Base-by-base conservation (phyloP, 768 basidiomycete species). In the Phylloporus arenicola region DNA sequence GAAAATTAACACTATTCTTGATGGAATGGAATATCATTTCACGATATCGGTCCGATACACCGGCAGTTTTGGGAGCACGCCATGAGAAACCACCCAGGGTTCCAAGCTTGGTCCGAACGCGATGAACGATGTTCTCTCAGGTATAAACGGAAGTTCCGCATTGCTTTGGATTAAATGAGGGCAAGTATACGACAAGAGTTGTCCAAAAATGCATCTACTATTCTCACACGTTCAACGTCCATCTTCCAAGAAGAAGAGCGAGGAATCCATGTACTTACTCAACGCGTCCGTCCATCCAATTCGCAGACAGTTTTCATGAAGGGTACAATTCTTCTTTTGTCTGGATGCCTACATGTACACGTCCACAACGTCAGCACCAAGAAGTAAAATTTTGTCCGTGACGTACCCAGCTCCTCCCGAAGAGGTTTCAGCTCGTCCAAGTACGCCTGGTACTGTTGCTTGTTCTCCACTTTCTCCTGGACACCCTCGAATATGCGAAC, bases 401-500 rank as follows among this genome's bases (percentile, higher is more conserved):
- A 69, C 72, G 59, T 56, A 96, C 94, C 95, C 52, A 99, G 79
- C 75, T 99, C 94, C 66, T 95, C 84, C 58, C 90, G 80, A 57
- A 96, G 73, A 46, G 82, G 77, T 70, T 88, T 91, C 59, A 96
- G 77, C 72, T 97, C 95, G 13, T 89, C 81, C 65, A 99, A 73
- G 69, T 99, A 98, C 29, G 85, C 83, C 75, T 92, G 76, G 67
- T 98, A 98, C 72, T 98, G 96, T 51, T 82, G 74, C 75, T 88
- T 88, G 75, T 94, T 98, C 78, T 99, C 96, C 42, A 96, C 93
- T 78, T 99, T 98, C 72, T 93, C 92, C 75, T 81, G 86, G 62
- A 99, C 70, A 53, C 95, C 96, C 78, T 98, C 95, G 63, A 97
- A 91, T 59, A 98, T 80, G 54, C 96, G 79, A 51, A 99, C 92